Percentiles rank a stretch among this genome's conserved stretches.
Conservation (phyloP, 176 grass and related monocot genomes). For the Triticum turgidum region DNA sequence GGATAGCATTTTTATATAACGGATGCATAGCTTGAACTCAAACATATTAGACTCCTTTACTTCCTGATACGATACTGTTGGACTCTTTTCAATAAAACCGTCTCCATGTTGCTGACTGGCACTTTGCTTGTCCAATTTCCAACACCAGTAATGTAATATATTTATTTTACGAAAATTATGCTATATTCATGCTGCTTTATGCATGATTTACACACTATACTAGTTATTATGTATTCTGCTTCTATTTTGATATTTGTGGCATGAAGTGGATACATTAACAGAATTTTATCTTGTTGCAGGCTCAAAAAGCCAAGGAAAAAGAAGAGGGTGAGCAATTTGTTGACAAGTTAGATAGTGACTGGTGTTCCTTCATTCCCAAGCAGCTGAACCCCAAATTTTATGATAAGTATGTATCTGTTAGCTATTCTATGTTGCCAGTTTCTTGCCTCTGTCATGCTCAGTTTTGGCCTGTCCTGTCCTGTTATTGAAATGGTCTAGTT, state of each 20-base stretch:
- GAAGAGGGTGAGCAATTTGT: slow-evolving; percentile 77
- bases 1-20: neutral
- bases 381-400: slow-evolving; percentile 88
- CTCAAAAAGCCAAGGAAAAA: slow-evolving; percentile 74
- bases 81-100: too few relatives aligned
- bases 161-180: slow-evolving; percentile 3
- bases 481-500: neutral
- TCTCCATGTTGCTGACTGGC: neutral
- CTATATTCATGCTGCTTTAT: neutral
- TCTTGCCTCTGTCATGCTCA: neutral
- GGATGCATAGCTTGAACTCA: neutral
- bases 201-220: neutral
- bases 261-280: slow-evolving; percentile 4
- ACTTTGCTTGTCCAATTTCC: neutral
- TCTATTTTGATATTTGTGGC: slow-evolving; percentile 14
- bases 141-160: neutral
- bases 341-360: slow-evolving; percentile 76
- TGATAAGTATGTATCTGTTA: slow-evolving; percentile 64
- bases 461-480: neutral
- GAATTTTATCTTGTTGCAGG: slow-evolving; percentile 45
- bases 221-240: neutral
- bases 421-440: slow-evolving; percentile 5
- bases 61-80: neutral
- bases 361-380: neutral
- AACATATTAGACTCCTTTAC: neutral